These are phyloP conservation scores for Dipodascopsis tothii DNA, from an alignment of 805 yeast genomes.

Conservation along the genomic window DNA sequence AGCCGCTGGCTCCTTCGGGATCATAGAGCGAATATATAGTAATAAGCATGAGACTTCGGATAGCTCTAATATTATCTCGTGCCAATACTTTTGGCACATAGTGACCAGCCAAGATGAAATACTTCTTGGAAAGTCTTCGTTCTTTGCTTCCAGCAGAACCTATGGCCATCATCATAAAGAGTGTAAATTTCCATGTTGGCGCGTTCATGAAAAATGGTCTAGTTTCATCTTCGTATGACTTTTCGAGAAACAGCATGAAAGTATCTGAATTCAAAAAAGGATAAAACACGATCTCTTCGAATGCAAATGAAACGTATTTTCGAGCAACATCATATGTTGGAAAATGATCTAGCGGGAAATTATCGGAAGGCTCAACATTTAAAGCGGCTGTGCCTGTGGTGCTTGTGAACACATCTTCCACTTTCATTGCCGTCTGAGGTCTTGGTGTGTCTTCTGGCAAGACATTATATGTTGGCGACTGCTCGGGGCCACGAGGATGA, in stretches of 20 bases:
- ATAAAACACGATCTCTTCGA: slow-evolving; percentile 14
- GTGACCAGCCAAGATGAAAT: slow-evolving; percentile 7
- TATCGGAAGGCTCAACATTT: too few relatives aligned
- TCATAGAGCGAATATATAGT: slow-evolving; percentile 25
- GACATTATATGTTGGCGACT: too few relatives aligned
- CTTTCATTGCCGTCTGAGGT: too few relatives aligned
- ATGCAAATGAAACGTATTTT: slow-evolving; percentile 1
- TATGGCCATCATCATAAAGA: slow-evolving; percentile 13
- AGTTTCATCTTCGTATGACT: slow-evolving; percentile 10
- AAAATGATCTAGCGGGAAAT: too few relatives aligned
- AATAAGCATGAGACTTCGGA: slow-evolving; percentile 9
- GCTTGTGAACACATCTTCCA: too few relatives aligned
- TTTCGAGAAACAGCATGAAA: slow-evolving; percentile 8
- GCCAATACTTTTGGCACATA: neutral
- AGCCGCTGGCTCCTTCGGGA: slow-evolving; percentile 28
- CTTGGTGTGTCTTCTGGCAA: too few relatives aligned
- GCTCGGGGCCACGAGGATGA: too few relatives aligned
- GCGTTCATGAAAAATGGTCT: neutral
- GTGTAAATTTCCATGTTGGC: slow-evolving; percentile 10
- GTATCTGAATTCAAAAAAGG: slow-evolving; percentile 12
- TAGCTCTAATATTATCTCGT: slow-evolving; percentile 11
- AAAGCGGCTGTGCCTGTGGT: too few relatives aligned
- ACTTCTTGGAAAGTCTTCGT: slow-evolving; percentile 8
- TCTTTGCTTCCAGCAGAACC: slow-evolving; percentile 14
- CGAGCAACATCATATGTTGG: slow-evolving; percentile 11